A percentile compares a stretch with the other conserved stretches of the same genome.
Evolutionary conservation across 306 rosid genomes (phyloP).

Genomic region (Pyrus communis): DNA sequence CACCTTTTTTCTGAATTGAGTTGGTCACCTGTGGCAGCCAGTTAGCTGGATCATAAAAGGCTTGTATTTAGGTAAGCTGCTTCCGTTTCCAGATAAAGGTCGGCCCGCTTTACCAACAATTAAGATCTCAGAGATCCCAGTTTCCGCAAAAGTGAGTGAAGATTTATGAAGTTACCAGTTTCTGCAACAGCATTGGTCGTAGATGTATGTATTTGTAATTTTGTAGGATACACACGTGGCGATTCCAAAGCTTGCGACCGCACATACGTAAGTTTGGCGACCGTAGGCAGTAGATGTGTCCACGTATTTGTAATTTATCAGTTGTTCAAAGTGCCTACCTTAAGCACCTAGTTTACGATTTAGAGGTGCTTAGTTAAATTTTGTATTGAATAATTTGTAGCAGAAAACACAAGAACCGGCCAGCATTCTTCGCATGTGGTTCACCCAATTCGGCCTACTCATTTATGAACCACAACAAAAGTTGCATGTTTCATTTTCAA

Average conservation of each 20-base stretch:
- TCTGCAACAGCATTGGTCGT: constrained; percentile 6
- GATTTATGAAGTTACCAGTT: constrained; percentile 35
- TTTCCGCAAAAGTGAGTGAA: constrained; percentile 28
- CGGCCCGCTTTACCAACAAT: constrained; percentile 7
- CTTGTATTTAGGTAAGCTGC: constrained; percentile 63
- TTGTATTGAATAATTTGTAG: background rate
- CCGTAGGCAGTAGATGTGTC: background rate
- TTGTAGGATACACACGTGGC: background rate
- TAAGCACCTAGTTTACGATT: too few relatives aligned
- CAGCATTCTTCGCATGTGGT: background rate
- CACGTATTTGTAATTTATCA: too few relatives aligned
- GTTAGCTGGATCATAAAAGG: constrained; percentile 69
- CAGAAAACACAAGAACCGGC: background rate
- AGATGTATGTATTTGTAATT: background rate
- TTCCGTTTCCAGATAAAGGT: constrained; percentile 36
- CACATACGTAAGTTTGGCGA: background rate
- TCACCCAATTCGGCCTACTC: background rate
- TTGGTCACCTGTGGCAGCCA: constrained; percentile 41
- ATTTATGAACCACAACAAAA: background rate
- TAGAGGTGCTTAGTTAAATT: too few relatives aligned
- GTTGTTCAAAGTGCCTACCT: too few relatives aligned
- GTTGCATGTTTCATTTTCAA: background rate
- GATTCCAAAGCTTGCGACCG: background rate
- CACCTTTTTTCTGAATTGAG: background rate
- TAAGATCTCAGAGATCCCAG: constrained; percentile 25